Evolutionary conservation across 225 moss, liverwort and hornwort species (phyloP).

Genomic region (Pseudoscleropodium purum): DNA sequence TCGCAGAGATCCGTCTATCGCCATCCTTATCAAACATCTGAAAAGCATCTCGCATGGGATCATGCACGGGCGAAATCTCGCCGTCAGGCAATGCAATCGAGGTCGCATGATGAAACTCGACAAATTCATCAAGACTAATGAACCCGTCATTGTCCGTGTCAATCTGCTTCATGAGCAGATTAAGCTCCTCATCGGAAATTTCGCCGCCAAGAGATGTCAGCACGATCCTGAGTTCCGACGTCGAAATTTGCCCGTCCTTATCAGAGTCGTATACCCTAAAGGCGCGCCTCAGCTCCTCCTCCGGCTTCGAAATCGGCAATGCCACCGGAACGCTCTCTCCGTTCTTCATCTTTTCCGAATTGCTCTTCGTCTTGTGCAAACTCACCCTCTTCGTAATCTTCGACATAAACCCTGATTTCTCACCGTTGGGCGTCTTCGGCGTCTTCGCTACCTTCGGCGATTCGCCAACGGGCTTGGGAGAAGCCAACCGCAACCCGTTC

Average conservation of each 20-base stretch:
- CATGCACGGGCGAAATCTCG: slow-evolving; percentile 1
- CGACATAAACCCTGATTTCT: slow-evolving; percentile 12
- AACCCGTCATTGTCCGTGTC: slow-evolving; percentile 39
- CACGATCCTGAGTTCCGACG: slow-evolving; percentile 7
- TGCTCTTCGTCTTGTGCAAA: slow-evolving; percentile 3
- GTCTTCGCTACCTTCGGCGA: not conserved
- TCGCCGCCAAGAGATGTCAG: slow-evolving; percentile 22
- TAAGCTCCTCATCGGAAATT: slow-evolving; percentile 24
- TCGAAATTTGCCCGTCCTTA: slow-evolving; percentile 22
- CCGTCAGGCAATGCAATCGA: not conserved
- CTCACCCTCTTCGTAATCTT: not conserved
- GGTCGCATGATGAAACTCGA: slow-evolving; percentile 8
- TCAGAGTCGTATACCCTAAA: slow-evolving; percentile 35
- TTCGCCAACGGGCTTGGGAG: not conserved
- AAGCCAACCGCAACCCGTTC: not conserved
- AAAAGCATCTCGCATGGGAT: slow-evolving; percentile 32
- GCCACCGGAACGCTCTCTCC: not conserved
- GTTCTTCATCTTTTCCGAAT: not conserved
- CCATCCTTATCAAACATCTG: slow-evolving; percentile 43
- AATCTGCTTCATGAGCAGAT: slow-evolving; percentile 26
- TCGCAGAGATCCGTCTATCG: slow-evolving; percentile 20
- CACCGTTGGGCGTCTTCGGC: not conserved
- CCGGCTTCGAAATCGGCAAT: slow-evolving; percentile 1
- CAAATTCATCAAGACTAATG: slow-evolving; percentile 29
- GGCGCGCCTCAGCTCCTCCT: slow-evolving; percentile 15